Base-by-base conservation (phyloP, 805 yeast species). In the Yamadazyma sp. region DNA sequence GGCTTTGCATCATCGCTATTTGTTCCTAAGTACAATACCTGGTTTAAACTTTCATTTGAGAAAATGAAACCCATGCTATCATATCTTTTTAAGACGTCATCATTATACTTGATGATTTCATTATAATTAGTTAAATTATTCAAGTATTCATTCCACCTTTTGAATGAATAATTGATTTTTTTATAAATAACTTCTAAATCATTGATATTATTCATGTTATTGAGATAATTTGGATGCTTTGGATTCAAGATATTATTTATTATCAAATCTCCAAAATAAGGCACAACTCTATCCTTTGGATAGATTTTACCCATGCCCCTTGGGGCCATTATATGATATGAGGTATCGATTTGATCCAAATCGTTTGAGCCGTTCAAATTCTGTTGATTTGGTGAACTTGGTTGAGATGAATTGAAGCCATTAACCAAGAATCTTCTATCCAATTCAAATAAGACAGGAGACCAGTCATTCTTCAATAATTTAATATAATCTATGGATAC, bases 401-500 rank as follows among this genome's bases (percentile, higher is more conserved):
- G 44, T 6, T 30, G 25, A 1, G 41, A 35, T 6, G 58, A 59
- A 38, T 56, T 58, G 8, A 62, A 28, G 8, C 60, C 64, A 39
- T 58, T 61, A 9, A 63, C 61, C 56, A 84, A 68, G 31, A 81
- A 73, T 47, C 93, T 70, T 51, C 93, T 74, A 43, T 87, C 94
- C 23, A 91, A 68, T 52, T 89, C 97, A 60, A 85, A 86, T 7
- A 86, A 81, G 16, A 91, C 94, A 2, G 94, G 95, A 0, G 93
- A 86, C 97, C 97, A 91, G 48, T 85, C 94, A 33, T 79, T 77
- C 28, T 80, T 75, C 19, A 87, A 75, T 2, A 76, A 62, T 36
- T 75, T 78, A 34, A 85, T 57, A 30, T 75, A 66, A 19, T 74
- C 73, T 14, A 73, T 70, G 10, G 83, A 74, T 4, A 88, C 85